These are phyloP conservation scores for Agrostemma githago DNA, from an alignment of 148 eudicot genomes.

Conservation along the genomic window DNA sequence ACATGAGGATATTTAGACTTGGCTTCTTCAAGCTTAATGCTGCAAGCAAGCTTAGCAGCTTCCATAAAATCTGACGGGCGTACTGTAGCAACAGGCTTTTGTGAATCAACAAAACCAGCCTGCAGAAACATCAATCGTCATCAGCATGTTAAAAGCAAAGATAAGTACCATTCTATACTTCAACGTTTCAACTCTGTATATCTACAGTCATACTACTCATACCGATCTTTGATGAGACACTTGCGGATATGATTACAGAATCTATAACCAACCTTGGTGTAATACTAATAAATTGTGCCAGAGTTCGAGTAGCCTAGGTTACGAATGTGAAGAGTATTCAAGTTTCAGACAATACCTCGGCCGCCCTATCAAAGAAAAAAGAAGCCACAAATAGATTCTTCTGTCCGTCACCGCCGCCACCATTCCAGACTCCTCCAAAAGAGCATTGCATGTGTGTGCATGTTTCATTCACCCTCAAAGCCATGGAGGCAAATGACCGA, in stretches of 20 bases:
- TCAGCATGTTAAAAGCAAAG: background rate
- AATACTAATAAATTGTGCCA: too few species aligned
- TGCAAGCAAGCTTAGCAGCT: slow-evolving; percentile 81
- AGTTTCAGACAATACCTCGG: slow-evolving; percentile 51
- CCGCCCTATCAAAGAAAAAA: slow-evolving; percentile 96
- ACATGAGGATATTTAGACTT: slow-evolving; percentile 55
- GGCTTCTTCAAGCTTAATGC: slow-evolving; percentile 53
- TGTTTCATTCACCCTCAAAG: slow-evolving; percentile 77
- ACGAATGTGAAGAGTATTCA: background rate
- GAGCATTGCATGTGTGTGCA: slow-evolving; percentile 98
- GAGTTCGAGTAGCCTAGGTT: too few species aligned
- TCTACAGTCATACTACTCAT: too few species aligned
- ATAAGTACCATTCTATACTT: background rate
- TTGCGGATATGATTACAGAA: too few species aligned
- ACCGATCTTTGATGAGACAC: too few species aligned
- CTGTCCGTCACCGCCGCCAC: slow-evolving; percentile 95
- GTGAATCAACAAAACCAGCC: slow-evolving; percentile 81
- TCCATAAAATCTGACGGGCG: slow-evolving; percentile 60
- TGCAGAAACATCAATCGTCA: slow-evolving; percentile 18
- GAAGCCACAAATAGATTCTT: slow-evolving; percentile 91
- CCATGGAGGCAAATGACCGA: slow-evolving; percentile 49
- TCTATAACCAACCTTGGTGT: too few species aligned
- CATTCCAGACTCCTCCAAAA: slow-evolving; percentile 96
- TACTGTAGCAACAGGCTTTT: slow-evolving; percentile 58
- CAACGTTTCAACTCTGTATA: too few species aligned